These are phyloP conservation scores for Patellifolia procumbens DNA, from an alignment of 179 eudicot genomes.

Conservation along the genomic window DNA sequence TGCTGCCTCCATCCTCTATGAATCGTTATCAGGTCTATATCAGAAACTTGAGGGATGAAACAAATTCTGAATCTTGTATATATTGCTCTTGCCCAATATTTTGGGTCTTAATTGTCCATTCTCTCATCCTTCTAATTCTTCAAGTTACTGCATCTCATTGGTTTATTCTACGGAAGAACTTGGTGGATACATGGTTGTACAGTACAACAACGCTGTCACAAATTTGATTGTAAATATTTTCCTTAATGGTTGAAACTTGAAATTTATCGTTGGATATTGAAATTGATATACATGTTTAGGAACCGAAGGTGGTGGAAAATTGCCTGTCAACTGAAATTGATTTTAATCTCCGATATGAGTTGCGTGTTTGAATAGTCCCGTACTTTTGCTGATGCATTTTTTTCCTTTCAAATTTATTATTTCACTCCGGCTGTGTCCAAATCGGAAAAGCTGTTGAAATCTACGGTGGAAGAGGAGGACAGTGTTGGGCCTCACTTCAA, in stretches of 20 bases:
- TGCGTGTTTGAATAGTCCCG: neutral
- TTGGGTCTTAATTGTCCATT: constrained; percentile 25
- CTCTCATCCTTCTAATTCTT: constrained; percentile 12
- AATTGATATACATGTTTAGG: neutral
- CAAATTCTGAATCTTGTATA: constrained; percentile 22
- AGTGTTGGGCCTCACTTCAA: too few species aligned
- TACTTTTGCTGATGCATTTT: too few species aligned
- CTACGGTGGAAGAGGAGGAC: too few species aligned
- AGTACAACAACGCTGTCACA: neutral
- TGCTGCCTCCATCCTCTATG: constrained; percentile 76
- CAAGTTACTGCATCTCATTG: neutral
- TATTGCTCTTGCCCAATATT: constrained; percentile 13
- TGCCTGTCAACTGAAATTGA: neutral
- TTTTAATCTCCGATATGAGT: neutral
- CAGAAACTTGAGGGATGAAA: constrained; percentile 39
- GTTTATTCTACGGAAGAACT: constrained; percentile 14
- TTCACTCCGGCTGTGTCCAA: too few species aligned
- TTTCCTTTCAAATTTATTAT: too few species aligned
- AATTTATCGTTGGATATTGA: constrained; percentile 15
- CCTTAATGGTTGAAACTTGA: neutral
- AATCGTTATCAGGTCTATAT: constrained; percentile 62
- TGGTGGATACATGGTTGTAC: constrained; percentile 20
- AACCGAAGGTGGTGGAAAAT: too few species aligned
- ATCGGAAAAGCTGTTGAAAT: too few species aligned
- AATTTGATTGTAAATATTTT: constrained; percentile 31